Evolutionary conservation across 2,329 filamentous ascomycete species (phyloP).

Genomic region (Cytospora piceicola): DNA sequence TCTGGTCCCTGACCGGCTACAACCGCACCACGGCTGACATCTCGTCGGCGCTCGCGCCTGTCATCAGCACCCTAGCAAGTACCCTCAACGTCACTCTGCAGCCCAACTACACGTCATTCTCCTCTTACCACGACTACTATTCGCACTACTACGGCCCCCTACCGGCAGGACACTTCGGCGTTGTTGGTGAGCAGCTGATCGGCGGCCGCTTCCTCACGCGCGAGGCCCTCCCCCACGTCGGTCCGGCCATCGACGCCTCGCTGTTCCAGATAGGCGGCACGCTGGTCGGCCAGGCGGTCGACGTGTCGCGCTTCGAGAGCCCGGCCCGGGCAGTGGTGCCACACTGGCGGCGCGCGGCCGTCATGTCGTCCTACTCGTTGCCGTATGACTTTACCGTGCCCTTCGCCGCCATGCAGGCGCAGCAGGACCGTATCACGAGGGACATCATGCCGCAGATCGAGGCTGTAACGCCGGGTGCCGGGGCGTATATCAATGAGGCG

Average conservation of each 20-base stretch:
- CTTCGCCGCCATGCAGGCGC: constrained; percentile 35
- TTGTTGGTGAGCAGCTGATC: constrained; percentile 39
- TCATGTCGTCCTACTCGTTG: constrained; percentile 40
- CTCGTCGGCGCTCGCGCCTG: constrained; percentile 38
- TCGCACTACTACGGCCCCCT: constrained; percentile 43
- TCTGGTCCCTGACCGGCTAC: constrained; percentile 37
- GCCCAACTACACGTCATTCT: constrained; percentile 36
- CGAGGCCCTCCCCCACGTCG: constrained; percentile 39
- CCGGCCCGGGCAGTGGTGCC: constrained; percentile 46
- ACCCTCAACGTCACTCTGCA: constrained; percentile 35
- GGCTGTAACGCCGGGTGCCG: constrained; percentile 33
- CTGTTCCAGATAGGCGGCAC: too few species aligned
- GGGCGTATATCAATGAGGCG: constrained; percentile 40
- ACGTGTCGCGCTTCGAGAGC: too few species aligned
- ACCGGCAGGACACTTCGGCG: constrained; percentile 41
- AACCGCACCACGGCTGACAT: constrained; percentile 37
- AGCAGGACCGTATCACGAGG: constrained; percentile 39
- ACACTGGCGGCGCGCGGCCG: constrained; percentile 42
- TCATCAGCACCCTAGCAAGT: constrained; percentile 36
- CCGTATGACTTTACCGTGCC: constrained; percentile 29
- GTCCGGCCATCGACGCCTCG: constrained; percentile 37
- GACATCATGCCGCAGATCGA: constrained; percentile 38
- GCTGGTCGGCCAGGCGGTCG: too few species aligned
- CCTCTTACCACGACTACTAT: constrained; percentile 41
- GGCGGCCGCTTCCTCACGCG: constrained; percentile 44